phyloP scores from a whole-genome alignment of 352 stramenopile genomes.

The Globisporangium iwayamae region DNA sequence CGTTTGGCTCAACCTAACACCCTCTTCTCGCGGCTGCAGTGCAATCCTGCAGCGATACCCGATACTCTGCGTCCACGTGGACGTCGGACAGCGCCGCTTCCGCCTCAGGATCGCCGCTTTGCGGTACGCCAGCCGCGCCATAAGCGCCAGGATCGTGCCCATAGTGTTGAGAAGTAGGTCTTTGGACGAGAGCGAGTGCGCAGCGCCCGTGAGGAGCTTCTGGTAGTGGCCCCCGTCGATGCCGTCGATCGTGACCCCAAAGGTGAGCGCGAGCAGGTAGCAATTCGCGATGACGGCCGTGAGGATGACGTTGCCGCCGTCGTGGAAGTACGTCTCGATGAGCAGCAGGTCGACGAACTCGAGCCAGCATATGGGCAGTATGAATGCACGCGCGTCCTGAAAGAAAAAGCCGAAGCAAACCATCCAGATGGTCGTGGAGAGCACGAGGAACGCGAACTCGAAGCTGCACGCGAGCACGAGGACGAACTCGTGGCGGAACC shows the following conservation, averaged over 20 bases:
- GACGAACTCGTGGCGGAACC: conserved; percentile 13
- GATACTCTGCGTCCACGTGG: conserved; percentile 13
- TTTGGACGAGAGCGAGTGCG: conserved; percentile 4
- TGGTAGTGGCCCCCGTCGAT: conserved; percentile 3
- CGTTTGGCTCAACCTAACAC: too few relatives aligned
- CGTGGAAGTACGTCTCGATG: conserved; percentile 14
- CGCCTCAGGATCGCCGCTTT: conserved; percentile 3
- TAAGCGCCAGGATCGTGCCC: conserved; percentile 12
- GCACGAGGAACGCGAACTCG: conserved; percentile 12
- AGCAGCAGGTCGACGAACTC: conserved; percentile 14
- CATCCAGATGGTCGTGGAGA: conserved; percentile 6
- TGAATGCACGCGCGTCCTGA: background rate
- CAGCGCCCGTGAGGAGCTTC: background rate
- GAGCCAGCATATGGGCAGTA: conserved; percentile 12
- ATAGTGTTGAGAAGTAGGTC: conserved; percentile 14
- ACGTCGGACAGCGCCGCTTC: background rate
- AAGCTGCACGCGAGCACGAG: conserved; percentile 11
- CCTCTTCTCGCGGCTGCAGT: background rate
- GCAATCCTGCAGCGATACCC: conserved; percentile 10
- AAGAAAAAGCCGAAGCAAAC: conserved; percentile 6
- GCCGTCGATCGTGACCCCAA: background rate
- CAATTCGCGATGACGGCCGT: background rate
- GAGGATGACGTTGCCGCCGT: conserved; percentile 1
- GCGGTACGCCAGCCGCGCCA: conserved; percentile 11
- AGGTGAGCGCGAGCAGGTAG: conserved; percentile 6